A percentile compares a stretch with the other conserved stretches of the same genome.
phyloP scores from a whole-genome alignment of 495 filamentous ascomycete species.

The Podospora appendiculata region DNA sequence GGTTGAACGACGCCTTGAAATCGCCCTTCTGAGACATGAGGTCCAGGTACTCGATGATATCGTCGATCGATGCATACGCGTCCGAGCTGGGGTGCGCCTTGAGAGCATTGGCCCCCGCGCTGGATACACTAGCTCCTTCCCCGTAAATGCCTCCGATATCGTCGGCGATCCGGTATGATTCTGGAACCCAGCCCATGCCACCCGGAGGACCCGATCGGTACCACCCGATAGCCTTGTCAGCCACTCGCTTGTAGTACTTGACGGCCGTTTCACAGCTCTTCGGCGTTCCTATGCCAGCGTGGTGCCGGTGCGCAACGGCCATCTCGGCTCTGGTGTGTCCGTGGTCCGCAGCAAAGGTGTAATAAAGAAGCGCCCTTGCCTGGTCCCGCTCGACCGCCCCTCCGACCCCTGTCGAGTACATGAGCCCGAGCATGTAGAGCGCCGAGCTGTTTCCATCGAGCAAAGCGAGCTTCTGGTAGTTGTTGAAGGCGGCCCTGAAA shows the following conservation, averaged over 20 bases:
- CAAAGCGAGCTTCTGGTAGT: conserved; percentile 72
- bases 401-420: conserved; percentile 91
- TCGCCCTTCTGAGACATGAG: conserved; percentile 91
- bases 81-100: conserved; percentile 62
- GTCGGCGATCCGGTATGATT: conserved; percentile 77
- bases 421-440: conserved; percentile 90
- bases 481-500: conserved; percentile 71
- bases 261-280: conserved; percentile 80
- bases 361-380: conserved; percentile 85
- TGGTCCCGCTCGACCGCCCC: conserved; percentile 79
- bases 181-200: conserved; percentile 63
- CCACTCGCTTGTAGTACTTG: conserved; percentile 85
- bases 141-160: conserved; percentile 91
- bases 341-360: conserved; percentile 83
- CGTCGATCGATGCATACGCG: conserved; percentile 75
- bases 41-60: conserved; percentile 91
- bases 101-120: conserved; percentile 78
- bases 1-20: conserved; percentile 80
- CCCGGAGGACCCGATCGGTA: conserved; percentile 86
- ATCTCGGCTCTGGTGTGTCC: conserved; percentile 86
- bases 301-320: conserved; percentile 83
- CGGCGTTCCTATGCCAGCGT: conserved; percentile 75
- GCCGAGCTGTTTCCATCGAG: conserved; percentile 82
- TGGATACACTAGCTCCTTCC: conserved; percentile 85
- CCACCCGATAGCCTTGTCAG: conserved; percentile 85